Base-by-base conservation (phyloP, 2,329 filamentous ascomycete species). In the Erysiphe pulchra region DNA sequence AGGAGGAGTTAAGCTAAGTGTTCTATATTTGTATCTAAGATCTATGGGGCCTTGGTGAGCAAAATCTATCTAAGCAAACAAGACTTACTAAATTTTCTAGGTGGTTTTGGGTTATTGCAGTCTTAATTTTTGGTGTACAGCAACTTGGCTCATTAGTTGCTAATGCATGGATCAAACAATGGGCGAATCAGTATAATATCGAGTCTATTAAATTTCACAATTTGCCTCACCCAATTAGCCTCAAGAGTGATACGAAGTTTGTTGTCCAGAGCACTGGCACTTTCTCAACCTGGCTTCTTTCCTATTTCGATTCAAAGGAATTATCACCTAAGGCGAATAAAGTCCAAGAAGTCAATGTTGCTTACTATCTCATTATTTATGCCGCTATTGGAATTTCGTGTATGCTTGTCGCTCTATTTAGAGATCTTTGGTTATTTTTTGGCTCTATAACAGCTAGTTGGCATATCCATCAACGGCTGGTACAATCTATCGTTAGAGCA, bases 101-200 rank as follows among this genome's bases (percentile, higher is more conserved):
- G 55, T 86, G 83, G 69, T 98, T 92, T 64, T 98, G 90, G 90
- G 60, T 79, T 42, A 64, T 81, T 33, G 80, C 86, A 17, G 62
- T 76, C 13, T 52, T 76, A 4, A 77, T 86, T 34, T 95, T 98
- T 56, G 69, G 70, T 28, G 64, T 79, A 40, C 86, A 94, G 58
- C 90, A 98, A 59, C 60, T 93, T 32, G 80, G 80, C 4, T 80
- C 80, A 20, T 79, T 95, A 2, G 83, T 80, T 0, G 92, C 85
- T 33, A 94, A 90, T 55, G 63, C 94, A 44, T 98, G 90, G 90
- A 92, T 98, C 55, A 74, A 83, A 53, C 69, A 87, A 59, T 98
- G 90, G 90, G 80, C 87, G 14, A 92, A 94, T 58, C 79, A 90
- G 49, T 95, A 95, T 58, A 70, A 69, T 47, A 50, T 49, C 11